phyloP scores from a whole-genome alignment of 1,284 basidiomycete genomes.

The Meira nashicola region DNA sequence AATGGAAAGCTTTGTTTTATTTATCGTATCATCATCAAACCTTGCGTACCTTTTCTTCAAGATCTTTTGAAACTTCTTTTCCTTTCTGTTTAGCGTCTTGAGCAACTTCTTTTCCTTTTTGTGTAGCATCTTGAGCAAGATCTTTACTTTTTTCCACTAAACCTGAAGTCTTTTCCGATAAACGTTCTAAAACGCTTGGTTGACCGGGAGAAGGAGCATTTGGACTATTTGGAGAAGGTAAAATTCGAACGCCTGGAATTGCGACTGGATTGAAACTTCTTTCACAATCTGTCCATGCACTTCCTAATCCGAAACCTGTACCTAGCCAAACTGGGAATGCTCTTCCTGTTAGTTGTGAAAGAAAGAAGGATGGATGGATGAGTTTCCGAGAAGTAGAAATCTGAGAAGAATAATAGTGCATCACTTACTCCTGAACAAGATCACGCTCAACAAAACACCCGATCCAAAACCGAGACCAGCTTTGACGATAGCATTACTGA shows the following conservation, averaged over 20 bases:
- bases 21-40: conserved; percentile 1
- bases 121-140: conserved; percentile 33
- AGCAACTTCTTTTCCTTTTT: conserved; percentile 34
- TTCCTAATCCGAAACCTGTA: conserved; percentile 76
- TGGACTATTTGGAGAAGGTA: conserved; percentile 53
- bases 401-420: not conserved
- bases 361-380: not conserved
- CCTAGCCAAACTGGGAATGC: conserved; percentile 91
- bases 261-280: conserved; percentile 90
- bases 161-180: conserved; percentile 47
- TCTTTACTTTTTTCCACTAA: conserved; percentile 30
- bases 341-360: conserved; percentile 64
- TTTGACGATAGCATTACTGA: conserved; percentile 58
- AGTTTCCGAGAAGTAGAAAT: not conserved
- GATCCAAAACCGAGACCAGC: conserved; percentile 91
- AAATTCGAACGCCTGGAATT: conserved; percentile 79
- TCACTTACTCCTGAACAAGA: conserved; percentile 86
- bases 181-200: conserved; percentile 36
- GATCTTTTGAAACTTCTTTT: conserved; percentile 9
- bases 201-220: conserved; percentile 24
- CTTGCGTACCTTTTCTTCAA: conserved; percentile 43
- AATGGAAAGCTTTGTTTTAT: not conserved
- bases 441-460: conserved; percentile 87
- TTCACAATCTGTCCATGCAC: conserved; percentile 92
- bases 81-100: conserved; percentile 32